phyloP scores from a whole-genome alignment of 2,329 filamentous ascomycete species.

The Claviceps pazoutovae region DNA sequence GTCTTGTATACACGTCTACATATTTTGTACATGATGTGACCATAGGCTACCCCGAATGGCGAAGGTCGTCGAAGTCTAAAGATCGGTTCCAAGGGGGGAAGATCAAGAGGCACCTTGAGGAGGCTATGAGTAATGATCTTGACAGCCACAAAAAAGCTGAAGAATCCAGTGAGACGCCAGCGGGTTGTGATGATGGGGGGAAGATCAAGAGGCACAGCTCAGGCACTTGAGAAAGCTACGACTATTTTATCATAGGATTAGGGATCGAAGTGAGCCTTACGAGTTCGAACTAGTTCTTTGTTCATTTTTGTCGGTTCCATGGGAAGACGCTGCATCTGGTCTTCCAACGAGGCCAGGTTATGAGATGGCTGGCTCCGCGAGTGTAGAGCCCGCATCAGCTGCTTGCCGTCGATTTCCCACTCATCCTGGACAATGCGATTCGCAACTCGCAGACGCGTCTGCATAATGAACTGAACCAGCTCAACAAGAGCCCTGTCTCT shows the following conservation, averaged over 20 bases:
- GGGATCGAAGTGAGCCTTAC: conserved; percentile 15
- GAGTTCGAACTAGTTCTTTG: conserved; percentile 31
- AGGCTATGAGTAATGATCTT: too few species aligned
- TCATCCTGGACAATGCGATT: conserved; percentile 19
- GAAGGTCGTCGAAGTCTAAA: too few species aligned
- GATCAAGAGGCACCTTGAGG: too few species aligned
- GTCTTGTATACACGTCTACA: too few species aligned
- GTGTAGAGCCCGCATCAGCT: conserved; percentile 13
- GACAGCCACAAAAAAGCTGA: too few species aligned
- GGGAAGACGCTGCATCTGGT: conserved; percentile 26
- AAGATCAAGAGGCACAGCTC: too few species aligned
- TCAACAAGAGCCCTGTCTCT: conserved; percentile 15
- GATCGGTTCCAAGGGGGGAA: too few species aligned
- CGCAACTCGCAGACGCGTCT: conserved; percentile 16
- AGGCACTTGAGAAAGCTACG: too few species aligned
- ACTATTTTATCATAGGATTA: neutral
- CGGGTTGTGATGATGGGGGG: too few species aligned
- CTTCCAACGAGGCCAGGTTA: conserved; percentile 15
- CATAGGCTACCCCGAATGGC: too few species aligned
- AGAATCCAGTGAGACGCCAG: too few species aligned
- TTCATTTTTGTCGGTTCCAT: conserved; percentile 29
- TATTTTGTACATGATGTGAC: too few species aligned
- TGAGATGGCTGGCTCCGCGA: conserved; percentile 8
- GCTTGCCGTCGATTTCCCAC: conserved; percentile 14
- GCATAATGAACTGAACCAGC: conserved; percentile 16